A percentile compares a stretch with the other conserved stretches of the same genome.
Conservation (phyloP, 805 yeast species). For the Wickerhamiella azymoides region DNA sequence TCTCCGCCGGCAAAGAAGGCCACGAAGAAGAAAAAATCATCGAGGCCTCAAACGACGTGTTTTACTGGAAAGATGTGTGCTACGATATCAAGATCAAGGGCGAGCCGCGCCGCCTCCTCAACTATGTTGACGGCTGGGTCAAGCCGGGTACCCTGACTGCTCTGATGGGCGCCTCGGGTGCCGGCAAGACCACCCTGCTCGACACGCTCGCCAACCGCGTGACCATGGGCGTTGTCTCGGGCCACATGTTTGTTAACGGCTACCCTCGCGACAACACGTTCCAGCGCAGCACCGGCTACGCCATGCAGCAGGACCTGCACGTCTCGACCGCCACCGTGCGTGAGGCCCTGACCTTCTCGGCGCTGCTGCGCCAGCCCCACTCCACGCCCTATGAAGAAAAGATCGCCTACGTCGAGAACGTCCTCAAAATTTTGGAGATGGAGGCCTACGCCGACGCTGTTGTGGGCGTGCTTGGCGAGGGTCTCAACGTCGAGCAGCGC, state of each 20-base stretch:
- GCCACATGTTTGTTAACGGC: constrained; percentile 62
- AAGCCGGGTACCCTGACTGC: constrained; percentile 75
- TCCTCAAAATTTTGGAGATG: constrained; percentile 57
- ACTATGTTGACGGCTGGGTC: constrained; percentile 54
- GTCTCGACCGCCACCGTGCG: constrained; percentile 55
- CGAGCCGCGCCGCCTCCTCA: constrained; percentile 27
- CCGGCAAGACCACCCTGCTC: constrained; percentile 68
- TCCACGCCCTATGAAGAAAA: constrained; percentile 44
- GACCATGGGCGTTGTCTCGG: constrained; percentile 55
- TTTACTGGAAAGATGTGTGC: constrained; percentile 49
- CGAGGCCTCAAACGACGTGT: constrained; percentile 33
- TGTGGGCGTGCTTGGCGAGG: constrained; percentile 65
- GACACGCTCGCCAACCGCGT: constrained; percentile 62
- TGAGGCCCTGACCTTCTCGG: constrained; percentile 60
- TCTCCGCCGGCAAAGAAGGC: constrained; percentile 21
- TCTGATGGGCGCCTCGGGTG: constrained; percentile 78
- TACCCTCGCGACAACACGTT: constrained; percentile 47
- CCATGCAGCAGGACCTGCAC: constrained; percentile 71
- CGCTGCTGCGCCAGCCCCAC: constrained; percentile 57
- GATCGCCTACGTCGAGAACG: constrained; percentile 52
- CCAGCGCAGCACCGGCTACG: constrained; percentile 68
- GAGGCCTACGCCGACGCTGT: constrained; percentile 59
- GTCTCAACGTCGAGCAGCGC: constrained; percentile 54
- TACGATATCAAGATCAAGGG: constrained; percentile 39
- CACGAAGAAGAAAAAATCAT: constrained; percentile 18